Percentiles rank a stretch among this genome's conserved stretches.
Conservation (phyloP, 495 filamentous ascomycete genomes). For the Aspergillus bridgeri region DNA sequence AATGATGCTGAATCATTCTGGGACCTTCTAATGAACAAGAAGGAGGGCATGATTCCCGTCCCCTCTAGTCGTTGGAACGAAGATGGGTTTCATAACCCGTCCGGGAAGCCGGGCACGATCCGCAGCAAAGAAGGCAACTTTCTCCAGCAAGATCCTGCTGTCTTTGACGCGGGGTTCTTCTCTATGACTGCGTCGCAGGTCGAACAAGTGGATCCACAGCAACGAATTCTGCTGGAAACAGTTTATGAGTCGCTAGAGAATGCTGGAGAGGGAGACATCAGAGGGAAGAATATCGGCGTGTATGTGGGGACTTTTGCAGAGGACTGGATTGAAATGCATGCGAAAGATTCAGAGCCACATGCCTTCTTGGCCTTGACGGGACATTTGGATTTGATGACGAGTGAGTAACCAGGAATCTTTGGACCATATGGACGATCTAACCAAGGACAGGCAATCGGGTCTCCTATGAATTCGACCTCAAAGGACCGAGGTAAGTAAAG, state of each 20-base stretch:
- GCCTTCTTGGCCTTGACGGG: constrained; percentile 1
- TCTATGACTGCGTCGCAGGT: background rate
- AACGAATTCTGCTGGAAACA: background rate
- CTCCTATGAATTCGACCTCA: background rate
- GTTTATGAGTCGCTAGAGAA: background rate
- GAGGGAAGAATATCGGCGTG: background rate
- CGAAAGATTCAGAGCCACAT: background rate
- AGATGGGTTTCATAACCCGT: background rate
- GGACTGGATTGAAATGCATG: background rate
- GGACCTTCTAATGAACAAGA: background rate
- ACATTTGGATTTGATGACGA: constrained; percentile 4
- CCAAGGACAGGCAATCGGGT: background rate
- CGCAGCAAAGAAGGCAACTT: background rate
- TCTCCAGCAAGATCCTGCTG: background rate
- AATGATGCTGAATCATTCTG: background rate
- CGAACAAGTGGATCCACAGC: background rate
- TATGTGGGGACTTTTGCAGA: background rate
- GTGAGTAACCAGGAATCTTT: background rate
- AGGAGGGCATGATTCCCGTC: background rate
- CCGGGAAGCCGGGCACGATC: background rate
- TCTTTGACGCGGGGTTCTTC: background rate
- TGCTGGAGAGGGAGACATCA: background rate
- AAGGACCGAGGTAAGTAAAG: too few species aligned
- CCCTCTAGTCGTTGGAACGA: background rate
- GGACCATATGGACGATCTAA: background rate